Evolutionary conservation across 768 basidiomycete species (phyloP).

Genomic region (Neoboletus subvelutipes): DNA sequence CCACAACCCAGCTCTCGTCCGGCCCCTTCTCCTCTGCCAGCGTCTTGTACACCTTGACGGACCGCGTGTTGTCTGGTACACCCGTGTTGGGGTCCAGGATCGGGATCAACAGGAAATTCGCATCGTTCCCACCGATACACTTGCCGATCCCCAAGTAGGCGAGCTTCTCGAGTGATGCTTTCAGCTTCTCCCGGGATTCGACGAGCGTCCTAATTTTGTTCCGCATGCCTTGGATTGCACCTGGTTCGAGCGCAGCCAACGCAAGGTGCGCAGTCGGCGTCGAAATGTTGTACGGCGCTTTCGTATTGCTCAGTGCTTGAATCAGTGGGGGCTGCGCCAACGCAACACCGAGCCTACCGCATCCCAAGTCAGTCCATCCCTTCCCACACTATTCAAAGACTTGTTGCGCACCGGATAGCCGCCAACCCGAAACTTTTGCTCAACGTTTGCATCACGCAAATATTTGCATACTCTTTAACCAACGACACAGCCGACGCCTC

Average conservation of each 20-base stretch:
- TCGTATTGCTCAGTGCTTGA: too few relatives aligned
- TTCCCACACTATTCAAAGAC: neutral
- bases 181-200: conserved; percentile 55
- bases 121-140: conserved; percentile 78
- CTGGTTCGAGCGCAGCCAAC: conserved; percentile 67
- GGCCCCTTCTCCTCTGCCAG: conserved; percentile 85
- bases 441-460: conserved; percentile 94
- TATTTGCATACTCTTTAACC: conserved; percentile 78
- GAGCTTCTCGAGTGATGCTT: conserved; percentile 48
- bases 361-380: conserved; percentile 24
- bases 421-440: conserved; percentile 97
- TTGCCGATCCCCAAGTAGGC: conserved; percentile 55
- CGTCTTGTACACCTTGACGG: conserved; percentile 67
- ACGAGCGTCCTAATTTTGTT: conserved; percentile 59
- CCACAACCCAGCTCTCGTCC: conserved; percentile 82
- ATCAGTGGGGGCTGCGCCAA: too few relatives aligned
- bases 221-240: conserved; percentile 64
- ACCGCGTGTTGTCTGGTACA: conserved; percentile 56
- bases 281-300: too few relatives aligned
- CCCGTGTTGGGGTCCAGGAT: conserved; percentile 49
- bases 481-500: conserved; percentile 65
- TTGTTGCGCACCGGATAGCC: conserved; percentile 79
- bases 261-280: conserved; percentile 76
- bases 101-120: conserved; percentile 88
- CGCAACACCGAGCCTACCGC: too few relatives aligned